These are phyloP conservation scores for Puccinellia tenuiflora DNA, from an alignment of 176 grass and related monocot genomes.

Conservation along the genomic window DNA sequence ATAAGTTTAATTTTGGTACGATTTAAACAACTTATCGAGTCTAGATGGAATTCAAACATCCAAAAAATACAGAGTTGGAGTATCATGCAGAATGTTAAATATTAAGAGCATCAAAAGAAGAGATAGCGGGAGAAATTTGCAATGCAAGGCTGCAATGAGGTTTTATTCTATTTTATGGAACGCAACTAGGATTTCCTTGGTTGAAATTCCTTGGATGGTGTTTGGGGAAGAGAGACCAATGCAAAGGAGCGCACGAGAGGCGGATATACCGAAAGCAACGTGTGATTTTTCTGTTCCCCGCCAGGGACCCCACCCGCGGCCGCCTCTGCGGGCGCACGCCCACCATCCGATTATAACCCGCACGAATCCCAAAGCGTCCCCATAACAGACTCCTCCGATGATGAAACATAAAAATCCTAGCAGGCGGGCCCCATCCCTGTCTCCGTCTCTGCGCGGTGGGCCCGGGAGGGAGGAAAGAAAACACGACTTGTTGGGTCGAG, in stretches of 20 bases:
- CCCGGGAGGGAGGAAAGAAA: background rate
- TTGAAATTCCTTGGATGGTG: conserved; percentile 8
- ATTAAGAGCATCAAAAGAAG: no score
- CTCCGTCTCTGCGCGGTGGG: background rate
- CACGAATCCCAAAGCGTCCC: conserved; percentile 12
- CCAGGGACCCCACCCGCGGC: background rate
- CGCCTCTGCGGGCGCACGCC: background rate
- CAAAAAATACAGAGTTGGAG: no score
- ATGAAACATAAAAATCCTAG: no score
- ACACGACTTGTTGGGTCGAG: background rate
- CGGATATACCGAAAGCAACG: conserved; percentile 31
- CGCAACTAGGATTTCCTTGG: no score
- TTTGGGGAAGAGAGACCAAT: conserved; percentile 24
- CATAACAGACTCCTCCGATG: no score
- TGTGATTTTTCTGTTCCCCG: background rate
- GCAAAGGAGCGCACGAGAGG: background rate
- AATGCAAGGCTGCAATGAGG: no score
- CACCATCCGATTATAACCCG: background rate
- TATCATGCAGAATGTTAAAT: no score
- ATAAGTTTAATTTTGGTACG: no score
- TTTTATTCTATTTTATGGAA: no score
- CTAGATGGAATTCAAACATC: no score
- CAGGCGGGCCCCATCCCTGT: background rate
- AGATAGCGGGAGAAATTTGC: no score
- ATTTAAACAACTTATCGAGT: no score